phyloP scores from a whole-genome alignment of 371 early-diverging fungal genomes.

The Mortierella sp. region DNA sequence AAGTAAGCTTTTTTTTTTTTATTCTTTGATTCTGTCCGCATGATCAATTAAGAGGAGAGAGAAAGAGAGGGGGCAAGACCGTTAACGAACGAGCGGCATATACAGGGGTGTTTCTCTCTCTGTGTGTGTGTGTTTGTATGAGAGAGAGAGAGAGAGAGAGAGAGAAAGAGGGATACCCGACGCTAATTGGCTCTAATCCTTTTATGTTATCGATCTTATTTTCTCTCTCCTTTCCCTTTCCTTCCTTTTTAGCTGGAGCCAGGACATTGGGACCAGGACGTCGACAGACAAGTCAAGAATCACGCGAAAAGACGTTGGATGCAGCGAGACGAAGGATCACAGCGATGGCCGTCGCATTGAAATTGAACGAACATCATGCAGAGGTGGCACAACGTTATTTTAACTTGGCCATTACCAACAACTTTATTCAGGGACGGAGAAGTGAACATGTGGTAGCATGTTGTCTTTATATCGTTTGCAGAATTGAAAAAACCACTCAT shows the following conservation, averaged over 20 bases:
- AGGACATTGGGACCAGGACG: conserved; percentile 65
- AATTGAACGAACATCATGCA: conserved; percentile 80
- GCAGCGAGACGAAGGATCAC: conserved; percentile 73
- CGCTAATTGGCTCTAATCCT: conserved; percentile 26
- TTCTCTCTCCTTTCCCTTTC: background rate
- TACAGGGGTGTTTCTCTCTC: background rate
- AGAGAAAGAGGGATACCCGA: conserved; percentile 23
- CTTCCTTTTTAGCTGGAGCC: conserved; percentile 60
- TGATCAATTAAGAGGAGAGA: too few species aligned
- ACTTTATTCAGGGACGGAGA: conserved; percentile 94
- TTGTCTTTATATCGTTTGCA: conserved; percentile 97
- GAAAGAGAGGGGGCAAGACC: too few species aligned
- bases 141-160: too few species aligned
- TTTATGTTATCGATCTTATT: conserved; percentile 30
- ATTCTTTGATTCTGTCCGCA: too few species aligned
- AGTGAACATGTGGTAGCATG: conserved; percentile 91
- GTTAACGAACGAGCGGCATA: conserved; percentile 28
- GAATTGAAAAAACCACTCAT: conserved; percentile 89
- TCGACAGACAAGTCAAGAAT: conserved; percentile 65
- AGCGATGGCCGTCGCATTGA: conserved; percentile 73
- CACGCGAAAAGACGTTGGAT: conserved; percentile 76
- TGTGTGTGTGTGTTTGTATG: too few species aligned
- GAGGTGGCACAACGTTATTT: conserved; percentile 94
- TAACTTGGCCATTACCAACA: conserved; percentile 90
- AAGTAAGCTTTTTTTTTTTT: conserved; percentile 27